Conservation (phyloP, 441 rosid species). For the Mallotus japonicus region DNA sequence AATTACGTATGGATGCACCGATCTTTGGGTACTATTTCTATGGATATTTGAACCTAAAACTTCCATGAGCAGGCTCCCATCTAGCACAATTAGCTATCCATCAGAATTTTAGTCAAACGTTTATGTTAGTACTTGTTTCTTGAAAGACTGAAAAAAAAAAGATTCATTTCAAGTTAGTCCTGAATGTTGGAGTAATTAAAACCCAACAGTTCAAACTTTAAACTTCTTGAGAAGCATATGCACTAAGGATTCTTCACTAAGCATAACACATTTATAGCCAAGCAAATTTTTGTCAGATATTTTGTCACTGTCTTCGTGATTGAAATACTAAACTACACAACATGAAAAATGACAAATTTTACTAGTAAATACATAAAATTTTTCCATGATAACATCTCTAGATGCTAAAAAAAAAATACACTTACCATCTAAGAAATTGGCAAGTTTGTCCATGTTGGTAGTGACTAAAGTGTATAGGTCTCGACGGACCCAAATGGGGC, state of each 20-base stretch:
- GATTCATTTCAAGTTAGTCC: no score
- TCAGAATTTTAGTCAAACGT: not conserved
- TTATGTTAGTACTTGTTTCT: not conserved
- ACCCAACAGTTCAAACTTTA: no score
- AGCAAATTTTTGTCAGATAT: conserved; percentile 29
- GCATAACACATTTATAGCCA: conserved; percentile 57
- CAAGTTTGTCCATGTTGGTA: conserved; percentile 60
- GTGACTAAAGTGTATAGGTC: conserved; percentile 57
- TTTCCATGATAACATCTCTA: not conserved
- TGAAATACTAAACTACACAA: conserved; percentile 36
- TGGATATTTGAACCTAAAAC: conserved; percentile 66
- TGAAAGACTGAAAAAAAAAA: no score
- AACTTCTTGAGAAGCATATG: conserved; percentile 3
- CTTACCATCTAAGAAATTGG: conserved; percentile 66
- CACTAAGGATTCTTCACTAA: conserved; percentile 74
- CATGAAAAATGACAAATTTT: conserved; percentile 30
- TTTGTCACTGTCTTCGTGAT: conserved; percentile 17
- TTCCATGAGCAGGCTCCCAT: conserved; percentile 88
- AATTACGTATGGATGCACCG: conserved; percentile 42
- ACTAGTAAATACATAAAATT: not conserved
- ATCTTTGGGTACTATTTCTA: conserved; percentile 64
- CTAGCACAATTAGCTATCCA: conserved; percentile 58
- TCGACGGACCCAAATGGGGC: conserved; percentile 92
- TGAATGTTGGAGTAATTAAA: no score
- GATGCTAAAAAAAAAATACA: not conserved